Evolutionary conservation across 2,329 filamentous ascomycete genomes (phyloP).

Genomic region (Capronia americana): DNA sequence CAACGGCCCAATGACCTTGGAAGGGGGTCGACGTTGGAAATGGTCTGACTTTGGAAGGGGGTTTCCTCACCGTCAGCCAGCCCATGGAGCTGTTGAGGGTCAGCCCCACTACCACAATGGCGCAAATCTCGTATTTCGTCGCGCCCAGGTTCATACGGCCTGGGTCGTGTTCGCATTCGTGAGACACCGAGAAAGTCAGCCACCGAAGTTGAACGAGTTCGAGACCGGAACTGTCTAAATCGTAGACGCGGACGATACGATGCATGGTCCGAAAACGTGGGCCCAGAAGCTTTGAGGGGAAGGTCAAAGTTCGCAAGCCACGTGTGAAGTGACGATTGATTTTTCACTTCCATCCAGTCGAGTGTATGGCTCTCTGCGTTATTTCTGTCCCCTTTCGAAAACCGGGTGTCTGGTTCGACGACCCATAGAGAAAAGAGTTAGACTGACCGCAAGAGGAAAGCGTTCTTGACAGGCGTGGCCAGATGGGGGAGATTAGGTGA

Average conservation of each 20-base stretch:
- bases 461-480: neutral
- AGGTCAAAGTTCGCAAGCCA: neutral
- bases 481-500: too few species aligned
- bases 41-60: neutral
- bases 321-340: neutral
- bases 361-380: neutral
- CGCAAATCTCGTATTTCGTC: neutral
- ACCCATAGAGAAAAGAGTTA: neutral
- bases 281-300: neutral
- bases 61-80: conserved; percentile 4
- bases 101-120: neutral
- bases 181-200: too few species aligned
- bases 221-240: too few species aligned
- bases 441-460: neutral
- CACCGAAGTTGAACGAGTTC: neutral
- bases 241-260: neutral
- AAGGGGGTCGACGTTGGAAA: too few species aligned
- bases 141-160: neutral
- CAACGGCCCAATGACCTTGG: too few species aligned
- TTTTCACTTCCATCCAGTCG: neutral
- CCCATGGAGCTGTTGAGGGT: neutral
- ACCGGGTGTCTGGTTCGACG: neutral
- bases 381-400: neutral
- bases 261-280: neutral
- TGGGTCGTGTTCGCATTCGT: neutral